These are phyloP conservation scores for Ciborinia camelliae DNA, from an alignment of 2,329 filamentous ascomycete species.

Conservation along the genomic window DNA sequence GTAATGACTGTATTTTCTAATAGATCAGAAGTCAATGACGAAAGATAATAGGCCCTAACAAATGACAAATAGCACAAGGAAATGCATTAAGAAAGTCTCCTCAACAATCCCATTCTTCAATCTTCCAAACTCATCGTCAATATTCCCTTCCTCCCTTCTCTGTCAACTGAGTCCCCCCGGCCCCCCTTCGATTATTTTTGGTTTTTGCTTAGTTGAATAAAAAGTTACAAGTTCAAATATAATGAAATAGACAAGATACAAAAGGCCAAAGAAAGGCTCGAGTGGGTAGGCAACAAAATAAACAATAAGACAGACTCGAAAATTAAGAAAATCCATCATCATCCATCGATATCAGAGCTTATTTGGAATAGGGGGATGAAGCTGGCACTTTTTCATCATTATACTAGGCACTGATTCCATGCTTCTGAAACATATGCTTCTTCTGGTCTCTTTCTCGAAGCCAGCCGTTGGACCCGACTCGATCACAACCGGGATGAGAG, in stretches of 20 bases:
- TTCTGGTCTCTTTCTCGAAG: conserved; percentile 22
- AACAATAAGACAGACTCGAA: neutral
- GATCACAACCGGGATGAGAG: conserved; percentile 22
- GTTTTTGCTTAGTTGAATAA: neutral
- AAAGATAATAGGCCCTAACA: neutral
- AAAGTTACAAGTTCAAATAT: neutral
- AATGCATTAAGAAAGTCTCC: neutral
- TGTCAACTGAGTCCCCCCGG: neutral
- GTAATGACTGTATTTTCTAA: neutral
- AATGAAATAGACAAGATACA: neutral
- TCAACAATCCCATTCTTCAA: neutral
- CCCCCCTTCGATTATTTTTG: neutral
- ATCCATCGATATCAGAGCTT: neutral
- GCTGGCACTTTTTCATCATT: too few species aligned
- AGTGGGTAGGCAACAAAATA: neutral
- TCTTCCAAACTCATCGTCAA: neutral
- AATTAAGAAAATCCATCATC: neutral
- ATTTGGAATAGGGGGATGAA: too few species aligned
- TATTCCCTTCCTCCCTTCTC: neutral
- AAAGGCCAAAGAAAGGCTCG: too few species aligned
- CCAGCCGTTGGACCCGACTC: conserved; percentile 26
- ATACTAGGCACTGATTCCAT: neutral
- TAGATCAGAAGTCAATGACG: neutral
- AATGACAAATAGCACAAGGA: neutral
- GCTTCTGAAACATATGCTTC: conserved; percentile 22